Percentiles rank a stretch among this genome's conserved stretches.
These are phyloP conservation scores for Stevia rebaudiana DNA, from an alignment of 140 eudicot genomes.

Conservation along the genomic window DNA sequence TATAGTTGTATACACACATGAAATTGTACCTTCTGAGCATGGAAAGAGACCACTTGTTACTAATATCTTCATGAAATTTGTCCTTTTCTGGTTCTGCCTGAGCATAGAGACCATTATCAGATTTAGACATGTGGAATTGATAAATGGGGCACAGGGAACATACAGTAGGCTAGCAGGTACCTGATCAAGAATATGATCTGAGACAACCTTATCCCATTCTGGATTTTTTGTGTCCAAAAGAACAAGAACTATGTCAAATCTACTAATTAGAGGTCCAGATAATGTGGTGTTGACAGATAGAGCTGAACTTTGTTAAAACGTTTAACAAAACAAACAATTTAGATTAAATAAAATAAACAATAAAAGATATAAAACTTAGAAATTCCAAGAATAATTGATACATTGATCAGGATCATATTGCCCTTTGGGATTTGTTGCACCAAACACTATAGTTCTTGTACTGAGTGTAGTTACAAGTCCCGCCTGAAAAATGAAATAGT, in stretches of 20 bases:
- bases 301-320: conserved; percentile 47
- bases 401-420: conserved; percentile 92
- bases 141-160: conserved; percentile 1
- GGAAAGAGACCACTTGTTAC: conserved; percentile 72
- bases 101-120: conserved; percentile 7
- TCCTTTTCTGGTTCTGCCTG: conserved; percentile 60
- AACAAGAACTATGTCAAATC: conserved; percentile 95
- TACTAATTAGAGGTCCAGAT: conserved; percentile 92
- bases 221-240: conserved; percentile 92
- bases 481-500: conserved; percentile 51
- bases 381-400: conserved; percentile 39
- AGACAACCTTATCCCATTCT: conserved; percentile 93
- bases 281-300: conserved; percentile 91
- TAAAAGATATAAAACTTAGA: not conserved
- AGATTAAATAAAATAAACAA: not conserved
- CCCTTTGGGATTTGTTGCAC: conserved; percentile 99
- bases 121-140: conserved; percentile 8
- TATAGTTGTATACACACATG: not conserved
- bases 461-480: conserved; percentile 96
- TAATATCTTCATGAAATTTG: conserved; percentile 45
- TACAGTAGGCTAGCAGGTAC: conserved; percentile 28
- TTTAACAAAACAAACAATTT: conserved; percentile 8
- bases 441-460: conserved; percentile 89
- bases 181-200: conserved; percentile 93
- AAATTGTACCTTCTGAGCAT: conserved; percentile 63